Evolutionary conservation across 352 stramenopile genomes (phyloP), one percentile per base, ranked within the genome.

Genomic region (Phytophthora megakarya): DNA sequence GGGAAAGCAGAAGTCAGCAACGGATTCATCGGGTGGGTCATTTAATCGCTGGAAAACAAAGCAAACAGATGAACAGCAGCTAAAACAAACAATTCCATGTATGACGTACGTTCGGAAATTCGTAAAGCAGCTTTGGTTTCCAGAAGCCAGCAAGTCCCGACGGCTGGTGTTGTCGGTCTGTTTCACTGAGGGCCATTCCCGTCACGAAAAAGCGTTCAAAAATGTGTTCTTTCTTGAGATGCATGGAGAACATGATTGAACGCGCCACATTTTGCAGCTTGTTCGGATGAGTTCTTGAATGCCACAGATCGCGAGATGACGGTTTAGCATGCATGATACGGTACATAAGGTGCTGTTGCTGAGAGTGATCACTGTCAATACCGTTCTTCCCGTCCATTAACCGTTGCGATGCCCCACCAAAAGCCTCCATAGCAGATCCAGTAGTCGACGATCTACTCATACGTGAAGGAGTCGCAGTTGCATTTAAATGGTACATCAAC

Each of bases 161-260:
- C 13, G 57, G 46, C 3, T 61, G 76, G 50, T 61, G 67, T 47
- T 44, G 73, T 67, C 60, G 58, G 28, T 88, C 69, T 2, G 48
- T 43, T 35, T 74, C 72, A 51, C 67, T 74, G 0, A 86, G 48
- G 7, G 70, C 30, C 35, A 86, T 65, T 1, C 86, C 84, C 9
- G 66, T 73, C 11, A 95, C 76, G 64, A 95, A 89, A 48, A 92
- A 95, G 37, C 86, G 81, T 54, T 95, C 86, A 47, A 93, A 95
- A 1, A 95, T 72, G 48, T 84, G 84, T 58, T 92, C 85, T 61
- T 87, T 88, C 58, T 89, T 88, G 18, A 91, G 61, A 32, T 93
- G 80, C 80, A 92, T 89, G 3, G 81, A 93, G 53, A 88, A 89
- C 57, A 91, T 81, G 44, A 93, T 79, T 0, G 84, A 91, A 7